Conservation (phyloP, 768 basidiomycete genomes). For the Amanita exitialis region DNA sequence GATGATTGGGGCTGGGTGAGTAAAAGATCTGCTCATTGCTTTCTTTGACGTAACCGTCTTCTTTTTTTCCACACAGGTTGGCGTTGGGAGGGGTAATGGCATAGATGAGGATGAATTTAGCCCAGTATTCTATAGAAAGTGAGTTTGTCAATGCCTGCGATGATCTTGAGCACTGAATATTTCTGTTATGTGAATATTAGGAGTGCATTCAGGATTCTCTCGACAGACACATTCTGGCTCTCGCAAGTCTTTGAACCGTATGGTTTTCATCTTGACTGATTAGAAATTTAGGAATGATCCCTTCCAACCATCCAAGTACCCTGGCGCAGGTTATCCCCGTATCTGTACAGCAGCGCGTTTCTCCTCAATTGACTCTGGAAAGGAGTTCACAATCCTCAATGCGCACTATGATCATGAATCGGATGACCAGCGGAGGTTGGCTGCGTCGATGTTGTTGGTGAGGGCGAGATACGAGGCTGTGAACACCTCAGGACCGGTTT, state of each 20-base stretch:
- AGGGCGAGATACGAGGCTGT: constrained; percentile 40
- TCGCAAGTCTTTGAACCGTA: constrained; percentile 24
- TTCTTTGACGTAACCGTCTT: neutral
- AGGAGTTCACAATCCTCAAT: constrained; percentile 34
- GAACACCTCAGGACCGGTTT: constrained; percentile 26
- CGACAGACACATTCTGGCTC: constrained; percentile 44
- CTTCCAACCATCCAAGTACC: constrained; percentile 36
- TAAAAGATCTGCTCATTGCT: neutral
- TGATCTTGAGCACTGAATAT: neutral
- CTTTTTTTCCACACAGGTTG: constrained; percentile 25
- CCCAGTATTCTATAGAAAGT: constrained; percentile 52
- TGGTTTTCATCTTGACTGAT: neutral
- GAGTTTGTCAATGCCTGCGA: neutral
- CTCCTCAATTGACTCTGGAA: constrained; percentile 12
- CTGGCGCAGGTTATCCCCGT: constrained; percentile 37
- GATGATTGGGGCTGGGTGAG: constrained; percentile 42
- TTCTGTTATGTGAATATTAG: constrained; percentile 10
- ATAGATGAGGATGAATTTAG: constrained; percentile 46
- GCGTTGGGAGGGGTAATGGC: constrained; percentile 54
- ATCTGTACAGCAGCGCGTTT: constrained; percentile 38
- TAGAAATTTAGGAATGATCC: constrained; percentile 28
- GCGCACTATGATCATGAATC: constrained; percentile 46
- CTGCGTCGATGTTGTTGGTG: constrained; percentile 39
- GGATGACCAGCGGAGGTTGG: constrained; percentile 38
- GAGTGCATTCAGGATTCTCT: constrained; percentile 24